Base-by-base conservation (phyloP, 768 basidiomycete genomes). In the Panus rudis region DNA sequence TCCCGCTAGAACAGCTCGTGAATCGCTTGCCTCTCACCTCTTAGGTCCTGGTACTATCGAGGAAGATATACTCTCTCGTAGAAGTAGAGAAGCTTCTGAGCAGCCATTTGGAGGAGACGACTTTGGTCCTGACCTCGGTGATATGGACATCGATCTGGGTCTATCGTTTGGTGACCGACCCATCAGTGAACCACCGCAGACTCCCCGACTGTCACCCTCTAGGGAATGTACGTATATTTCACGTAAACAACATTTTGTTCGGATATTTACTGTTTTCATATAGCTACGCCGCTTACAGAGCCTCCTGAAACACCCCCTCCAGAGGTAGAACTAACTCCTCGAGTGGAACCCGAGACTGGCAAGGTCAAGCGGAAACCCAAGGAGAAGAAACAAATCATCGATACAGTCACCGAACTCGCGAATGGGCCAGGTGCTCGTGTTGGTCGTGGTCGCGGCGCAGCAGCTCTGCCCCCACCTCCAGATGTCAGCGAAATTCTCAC, bases 311-410 rank as follows among this genome's bases (percentile, higher is more conserved):
- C 91, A 2, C 90, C 91, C 20, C 85, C 84, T 2, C 81, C 82
- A 11, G 74, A 76, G 20, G 58, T 73, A 6, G 63, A 69, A 28
- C 51, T 73, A 43, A 69, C 73, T 6, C 71, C 76, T 4, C 69
- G 69, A 4, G 73, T 73, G 13, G 72, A 70, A 30, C 63, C 67
- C 27, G 65, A 66, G 38, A 54, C 62, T 11, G 61, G 56, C n/a
- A 66, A 55, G 47, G 39, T 55, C 24, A 60, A 55, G 68, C 75
- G 66, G 67, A 75, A 53, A 75, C 59, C 61, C 26, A 79, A 76
- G 51, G 81, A 84, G 56, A 89, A 83, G 72, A 93, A 85, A 63
- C 84, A 88, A 51, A 88, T 92, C 34, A 85, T 94, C 43, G 93
- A 97, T 60, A 74, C 78, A n/a, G 77, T 90, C 33, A 92, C 86